Evolutionary conservation across 495 filamentous ascomycete species (phyloP).

Genomic region (Ramalina peruviana): DNA sequence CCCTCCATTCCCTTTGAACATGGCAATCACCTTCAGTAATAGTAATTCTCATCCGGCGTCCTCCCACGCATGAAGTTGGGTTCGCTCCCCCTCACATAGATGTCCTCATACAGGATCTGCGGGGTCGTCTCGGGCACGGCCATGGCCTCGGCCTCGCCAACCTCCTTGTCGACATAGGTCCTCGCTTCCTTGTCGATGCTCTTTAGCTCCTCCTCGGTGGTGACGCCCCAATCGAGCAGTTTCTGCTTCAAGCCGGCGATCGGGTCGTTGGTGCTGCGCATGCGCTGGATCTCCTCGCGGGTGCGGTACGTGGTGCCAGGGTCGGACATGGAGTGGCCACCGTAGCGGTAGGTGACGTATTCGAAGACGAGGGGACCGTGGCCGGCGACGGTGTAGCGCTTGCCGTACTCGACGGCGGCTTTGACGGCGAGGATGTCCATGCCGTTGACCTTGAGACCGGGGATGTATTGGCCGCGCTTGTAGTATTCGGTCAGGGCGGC

Average conservation of each 20-base stretch:
- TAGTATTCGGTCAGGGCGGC: constrained; percentile 98
- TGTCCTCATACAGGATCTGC: constrained; percentile 87
- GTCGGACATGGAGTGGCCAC: constrained; percentile 98
- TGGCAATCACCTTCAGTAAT: constrained; percentile 36
- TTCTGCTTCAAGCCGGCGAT: constrained; percentile 97
- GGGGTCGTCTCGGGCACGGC: constrained; percentile 55
- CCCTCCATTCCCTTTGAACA: neutral
- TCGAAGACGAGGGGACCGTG: constrained; percentile 92
- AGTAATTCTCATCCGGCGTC: constrained; percentile 85
- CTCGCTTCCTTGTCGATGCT: constrained; percentile 83
- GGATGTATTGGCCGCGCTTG: constrained; percentile 99
- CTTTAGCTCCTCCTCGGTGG: constrained; percentile 95
- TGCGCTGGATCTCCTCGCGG: constrained; percentile 97
- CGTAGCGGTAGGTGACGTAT: constrained; percentile 98
- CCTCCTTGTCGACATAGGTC: constrained; percentile 73
- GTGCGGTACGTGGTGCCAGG: constrained; percentile 98
- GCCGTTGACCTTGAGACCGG: constrained; percentile 96
- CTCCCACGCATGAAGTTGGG: constrained; percentile 82
- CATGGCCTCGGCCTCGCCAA: constrained; percentile 80
- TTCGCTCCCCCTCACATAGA: constrained; percentile 86
- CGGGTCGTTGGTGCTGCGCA: constrained; percentile 95
- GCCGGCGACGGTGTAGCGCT: constrained; percentile 63
- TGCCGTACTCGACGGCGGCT: constrained; percentile 84
- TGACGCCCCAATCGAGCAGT: constrained; percentile 87
- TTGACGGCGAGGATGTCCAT: constrained; percentile 99